phyloP scores from a whole-genome alignment of 2,329 filamentous ascomycete genomes.

The Talaromyces sp. region DNA sequence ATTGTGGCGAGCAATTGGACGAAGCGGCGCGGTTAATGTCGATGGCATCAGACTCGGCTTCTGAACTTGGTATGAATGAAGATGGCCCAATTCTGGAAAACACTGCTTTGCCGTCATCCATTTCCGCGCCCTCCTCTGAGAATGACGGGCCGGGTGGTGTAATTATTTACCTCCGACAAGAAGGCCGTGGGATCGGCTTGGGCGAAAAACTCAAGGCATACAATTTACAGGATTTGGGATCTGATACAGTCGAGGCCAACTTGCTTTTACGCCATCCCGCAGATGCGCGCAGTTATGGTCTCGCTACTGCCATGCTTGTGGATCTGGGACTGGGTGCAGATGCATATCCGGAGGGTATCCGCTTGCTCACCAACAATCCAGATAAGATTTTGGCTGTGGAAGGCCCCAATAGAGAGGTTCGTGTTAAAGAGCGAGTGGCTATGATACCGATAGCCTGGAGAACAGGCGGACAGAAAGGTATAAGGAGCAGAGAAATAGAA shows the following conservation, averaged over 20 bases:
- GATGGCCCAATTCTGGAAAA: slow-evolving; percentile 21
- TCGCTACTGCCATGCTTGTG: slow-evolving; percentile 90
- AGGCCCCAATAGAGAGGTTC: slow-evolving; percentile 79
- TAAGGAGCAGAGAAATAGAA: slow-evolving; percentile 82
- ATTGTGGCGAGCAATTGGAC: slow-evolving; percentile 96
- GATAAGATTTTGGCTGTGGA: slow-evolving; percentile 95
- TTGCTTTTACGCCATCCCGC: slow-evolving; percentile 84
- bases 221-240: slow-evolving; percentile 91
- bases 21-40: slow-evolving; percentile 94
- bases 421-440: slow-evolving; percentile 81
- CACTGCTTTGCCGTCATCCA: slow-evolving; percentile 17
- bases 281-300: slow-evolving; percentile 86
- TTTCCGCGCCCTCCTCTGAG: slow-evolving; percentile 40
- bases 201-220: slow-evolving; percentile 97
- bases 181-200: slow-evolving; percentile 90
- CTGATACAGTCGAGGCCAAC: slow-evolving; percentile 97
- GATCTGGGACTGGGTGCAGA: slow-evolving; percentile 71
- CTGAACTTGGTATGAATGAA: slow-evolving; percentile 15
- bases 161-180: slow-evolving; percentile 92
- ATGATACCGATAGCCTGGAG: slow-evolving; percentile 97
- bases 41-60: slow-evolving; percentile 44
- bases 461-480: slow-evolving; percentile 68
- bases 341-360: slow-evolving; percentile 55
- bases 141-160: slow-evolving; percentile 63
- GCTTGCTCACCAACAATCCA: slow-evolving; percentile 90